Percentiles rank a stretch among this genome's conserved stretches.
phyloP scores from a whole-genome alignment of 1,284 basidiomycete genomes.

The Flammula alnicola region DNA sequence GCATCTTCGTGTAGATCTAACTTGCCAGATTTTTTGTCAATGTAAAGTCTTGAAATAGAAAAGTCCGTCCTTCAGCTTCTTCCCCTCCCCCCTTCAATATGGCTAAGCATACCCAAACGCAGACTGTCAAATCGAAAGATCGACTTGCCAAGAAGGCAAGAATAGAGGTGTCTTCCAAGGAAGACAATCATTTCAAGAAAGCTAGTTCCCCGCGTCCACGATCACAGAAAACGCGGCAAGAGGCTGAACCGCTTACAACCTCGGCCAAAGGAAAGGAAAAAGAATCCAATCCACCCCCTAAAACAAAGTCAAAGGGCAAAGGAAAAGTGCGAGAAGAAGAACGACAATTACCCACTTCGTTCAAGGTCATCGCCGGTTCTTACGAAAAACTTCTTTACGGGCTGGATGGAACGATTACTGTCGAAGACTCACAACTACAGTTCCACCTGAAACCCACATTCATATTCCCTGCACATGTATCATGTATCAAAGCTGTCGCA shows the following conservation, averaged over 20 bases:
- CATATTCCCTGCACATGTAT: conserved; percentile 96
- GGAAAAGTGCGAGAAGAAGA: conserved; percentile 28
- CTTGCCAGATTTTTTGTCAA: conserved; percentile 11
- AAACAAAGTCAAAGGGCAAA: conserved; percentile 31
- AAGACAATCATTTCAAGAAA: conserved; percentile 17
- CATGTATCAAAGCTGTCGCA: conserved; percentile 89
- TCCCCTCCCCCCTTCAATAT: conserved; percentile 16
- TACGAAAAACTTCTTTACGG: conserved; percentile 98
- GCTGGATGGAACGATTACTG: conserved; percentile 68
- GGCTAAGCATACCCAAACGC: conserved; percentile 24
- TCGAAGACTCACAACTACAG: conserved; percentile 37
- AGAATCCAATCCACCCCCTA: conserved; percentile 7
- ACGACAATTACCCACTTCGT: conserved; percentile 60
- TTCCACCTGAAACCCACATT: conserved; percentile 82
- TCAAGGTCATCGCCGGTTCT: conserved; percentile 89
- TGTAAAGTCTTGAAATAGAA: no score
- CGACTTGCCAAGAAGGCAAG: conserved; percentile 33
- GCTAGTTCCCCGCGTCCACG: conserved; percentile 11
- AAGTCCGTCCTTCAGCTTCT: no score
- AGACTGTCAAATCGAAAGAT: conserved; percentile 22
- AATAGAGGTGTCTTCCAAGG: conserved; percentile 19
- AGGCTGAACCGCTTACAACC: conserved; percentile 21
- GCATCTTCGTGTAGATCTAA: conserved; percentile 14
- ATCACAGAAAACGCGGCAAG: conserved; percentile 15
- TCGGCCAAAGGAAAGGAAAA: conserved; percentile 18